A percentile compares a stretch with the other conserved stretches of the same genome.
phyloP scores from a whole-genome alignment of 345 rosid species.

The Psidium friedrichsthalianum region DNA sequence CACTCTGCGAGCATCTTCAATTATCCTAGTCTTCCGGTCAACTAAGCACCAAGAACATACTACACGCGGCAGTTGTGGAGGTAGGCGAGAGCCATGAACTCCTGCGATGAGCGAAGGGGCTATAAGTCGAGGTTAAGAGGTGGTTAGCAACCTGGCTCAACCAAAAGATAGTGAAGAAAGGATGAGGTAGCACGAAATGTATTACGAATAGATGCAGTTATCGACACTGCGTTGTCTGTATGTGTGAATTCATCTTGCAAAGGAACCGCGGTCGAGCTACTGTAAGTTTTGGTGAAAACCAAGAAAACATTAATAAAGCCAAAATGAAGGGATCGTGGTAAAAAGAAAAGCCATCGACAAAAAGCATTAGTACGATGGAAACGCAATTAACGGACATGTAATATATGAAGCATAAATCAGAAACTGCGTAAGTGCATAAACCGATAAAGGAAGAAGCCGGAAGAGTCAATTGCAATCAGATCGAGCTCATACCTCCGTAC shows the following conservation, averaged over 20 bases:
- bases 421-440: neutral
- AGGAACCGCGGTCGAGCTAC: conserved; percentile 77
- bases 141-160: too few species aligned
- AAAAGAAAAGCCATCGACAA: neutral
- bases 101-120: too few species aligned
- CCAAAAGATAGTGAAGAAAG: too few species aligned
- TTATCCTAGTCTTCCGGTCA: too few species aligned
- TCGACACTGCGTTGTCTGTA: conserved; percentile 66
- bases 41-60: too few species aligned
- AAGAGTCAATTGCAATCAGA: neutral
- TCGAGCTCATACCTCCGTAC: conserved; percentile 41
- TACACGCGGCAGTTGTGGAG: too few species aligned
- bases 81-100: too few species aligned
- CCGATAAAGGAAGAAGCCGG: neutral
- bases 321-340: too few species aligned
- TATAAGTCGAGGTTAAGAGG: too few species aligned
- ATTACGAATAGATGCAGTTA: too few species aligned
- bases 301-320: conserved; percentile 15
- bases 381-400: neutral
- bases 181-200: too few species aligned
- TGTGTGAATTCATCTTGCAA: conserved; percentile 68
- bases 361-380: neutral
- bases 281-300: conserved; percentile 28
- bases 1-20: too few species aligned
- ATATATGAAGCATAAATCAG: neutral